Evolutionary conservation across 116 monocot genomes (phyloP).

Genomic region (Thalassia testudinum): DNA sequence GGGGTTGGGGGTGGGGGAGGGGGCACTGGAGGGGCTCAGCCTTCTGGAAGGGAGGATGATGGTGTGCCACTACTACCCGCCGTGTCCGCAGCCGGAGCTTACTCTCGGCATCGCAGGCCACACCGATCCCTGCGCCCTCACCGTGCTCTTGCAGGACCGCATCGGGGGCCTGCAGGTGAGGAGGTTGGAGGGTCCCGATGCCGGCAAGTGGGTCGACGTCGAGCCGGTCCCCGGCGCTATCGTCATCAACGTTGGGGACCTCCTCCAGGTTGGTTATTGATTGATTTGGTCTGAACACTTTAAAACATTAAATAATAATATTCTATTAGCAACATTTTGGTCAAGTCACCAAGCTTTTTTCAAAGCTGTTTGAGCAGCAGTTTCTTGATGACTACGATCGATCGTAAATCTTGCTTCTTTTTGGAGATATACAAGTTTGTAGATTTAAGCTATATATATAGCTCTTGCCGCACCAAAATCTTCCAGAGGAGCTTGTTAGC

Average conservation of each 20-base stretch:
- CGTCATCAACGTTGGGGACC: conserved; percentile 49
- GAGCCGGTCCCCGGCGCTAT: conserved; percentile 41
- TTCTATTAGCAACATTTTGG: too few species aligned
- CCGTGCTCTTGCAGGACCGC: conserved; percentile 40
- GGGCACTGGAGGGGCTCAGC: conserved; percentile 21
- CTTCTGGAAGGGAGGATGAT: conserved; percentile 30
- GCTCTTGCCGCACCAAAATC: too few species aligned
- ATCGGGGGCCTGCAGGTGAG: conserved; percentile 55
- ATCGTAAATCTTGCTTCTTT: too few species aligned
- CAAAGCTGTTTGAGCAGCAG: too few species aligned
- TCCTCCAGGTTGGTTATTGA: conserved; percentile 47
- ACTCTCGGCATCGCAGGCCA: conserved; percentile 42
- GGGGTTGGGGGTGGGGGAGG: conserved; percentile 31
- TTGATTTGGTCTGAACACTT: too few species aligned
- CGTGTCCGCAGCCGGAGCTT: conserved; percentile 60
- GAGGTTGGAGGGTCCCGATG: conserved; percentile 10
- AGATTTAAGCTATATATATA: too few species aligned
- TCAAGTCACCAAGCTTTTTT: too few species aligned
- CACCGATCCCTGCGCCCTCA: conserved; percentile 51
- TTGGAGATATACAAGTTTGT: too few species aligned
- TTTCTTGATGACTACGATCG: too few species aligned
- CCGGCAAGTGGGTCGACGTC: conserved; percentile 41
- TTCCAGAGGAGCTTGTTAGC: too few species aligned
- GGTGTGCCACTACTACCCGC: conserved; percentile 73
- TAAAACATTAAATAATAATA: too few species aligned